Conservation (phyloP, 2,329 filamentous ascomycete species). For the Nemania bipapillata region DNA sequence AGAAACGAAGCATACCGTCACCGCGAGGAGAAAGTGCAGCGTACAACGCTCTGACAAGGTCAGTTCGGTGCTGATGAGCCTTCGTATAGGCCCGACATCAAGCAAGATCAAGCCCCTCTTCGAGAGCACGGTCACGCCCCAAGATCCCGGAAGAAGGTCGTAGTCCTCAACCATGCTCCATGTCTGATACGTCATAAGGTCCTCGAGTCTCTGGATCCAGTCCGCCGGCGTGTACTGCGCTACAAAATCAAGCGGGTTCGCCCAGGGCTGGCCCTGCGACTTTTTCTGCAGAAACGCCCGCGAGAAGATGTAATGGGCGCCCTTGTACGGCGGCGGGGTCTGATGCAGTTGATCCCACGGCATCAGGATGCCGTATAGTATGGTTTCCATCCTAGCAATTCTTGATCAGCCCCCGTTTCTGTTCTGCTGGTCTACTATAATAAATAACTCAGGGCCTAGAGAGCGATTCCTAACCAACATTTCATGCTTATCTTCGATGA, state of each 20-base stretch:
- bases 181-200: not conserved
- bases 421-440: too few relatives aligned
- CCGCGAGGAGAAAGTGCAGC: not conserved
- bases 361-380: conserved; percentile 14
- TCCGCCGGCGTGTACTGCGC: not conserved
- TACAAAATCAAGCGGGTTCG: not conserved
- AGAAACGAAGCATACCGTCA: conserved; percentile 21
- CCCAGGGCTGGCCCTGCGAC: too few relatives aligned
- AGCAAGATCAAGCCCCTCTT: not conserved
- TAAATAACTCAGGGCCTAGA: too few relatives aligned
- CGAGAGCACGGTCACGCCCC: not conserved
- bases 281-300: not conserved
- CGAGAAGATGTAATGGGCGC: not conserved
- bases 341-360: not conserved
- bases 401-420: too few relatives aligned
- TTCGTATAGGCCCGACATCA: not conserved
- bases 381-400: conserved; percentile 17
- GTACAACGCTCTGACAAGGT: conserved; percentile 27
- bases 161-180: not conserved
- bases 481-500: conserved; percentile 26
- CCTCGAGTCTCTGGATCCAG: not conserved
- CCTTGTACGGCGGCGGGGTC: not conserved
- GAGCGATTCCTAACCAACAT: too few relatives aligned
- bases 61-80: not conserved
- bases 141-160: not conserved